Conservation (phyloP, 768 basidiomycete species). For the Auriscalpium microsporum region DNA sequence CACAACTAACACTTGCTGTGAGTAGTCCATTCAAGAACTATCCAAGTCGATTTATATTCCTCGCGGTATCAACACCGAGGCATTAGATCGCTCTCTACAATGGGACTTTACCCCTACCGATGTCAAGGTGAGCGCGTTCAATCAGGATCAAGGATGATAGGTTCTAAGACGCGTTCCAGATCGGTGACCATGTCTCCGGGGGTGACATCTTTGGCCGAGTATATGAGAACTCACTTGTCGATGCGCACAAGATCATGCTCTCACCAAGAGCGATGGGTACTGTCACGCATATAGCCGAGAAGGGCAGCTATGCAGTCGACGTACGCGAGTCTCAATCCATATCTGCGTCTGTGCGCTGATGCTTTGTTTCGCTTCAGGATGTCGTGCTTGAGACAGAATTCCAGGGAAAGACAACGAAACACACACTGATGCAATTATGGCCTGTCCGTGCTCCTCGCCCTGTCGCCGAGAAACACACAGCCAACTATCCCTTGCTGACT, state of each 20-base stretch:
- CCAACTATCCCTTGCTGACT: conserved; percentile 85
- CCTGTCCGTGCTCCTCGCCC: conserved; percentile 97
- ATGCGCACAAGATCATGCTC: conserved; percentile 97
- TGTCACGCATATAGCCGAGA: conserved; percentile 87
- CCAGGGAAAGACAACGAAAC: conserved; percentile 86
- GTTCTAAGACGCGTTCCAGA: conserved; percentile 31
- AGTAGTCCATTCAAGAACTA: conserved; percentile 82
- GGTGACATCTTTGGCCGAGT: conserved; percentile 95
- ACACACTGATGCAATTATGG: conserved; percentile 98
- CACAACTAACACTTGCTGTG: conserved; percentile 1
- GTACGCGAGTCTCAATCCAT: conserved; percentile 31
- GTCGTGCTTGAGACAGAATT: conserved; percentile 96
- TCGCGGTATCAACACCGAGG: conserved; percentile 95
- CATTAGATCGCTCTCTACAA: conserved; percentile 75
- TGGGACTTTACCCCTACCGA: conserved; percentile 92
- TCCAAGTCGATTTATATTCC: conserved; percentile 99
- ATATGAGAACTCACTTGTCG: conserved; percentile 94
- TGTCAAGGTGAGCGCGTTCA: conserved; percentile 48
- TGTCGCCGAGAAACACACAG: conserved; percentile 90
- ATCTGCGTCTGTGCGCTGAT: not conserved
- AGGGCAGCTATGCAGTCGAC: conserved; percentile 86
- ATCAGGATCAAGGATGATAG: not conserved
- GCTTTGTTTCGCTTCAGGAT: conserved; percentile 44
- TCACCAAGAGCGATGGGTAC: conserved; percentile 91
- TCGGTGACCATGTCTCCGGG: conserved; percentile 95